phyloP scores from a whole-genome alignment of 2,329 filamentous ascomycete species.

The Myriosclerotinia scirpicola region DNA sequence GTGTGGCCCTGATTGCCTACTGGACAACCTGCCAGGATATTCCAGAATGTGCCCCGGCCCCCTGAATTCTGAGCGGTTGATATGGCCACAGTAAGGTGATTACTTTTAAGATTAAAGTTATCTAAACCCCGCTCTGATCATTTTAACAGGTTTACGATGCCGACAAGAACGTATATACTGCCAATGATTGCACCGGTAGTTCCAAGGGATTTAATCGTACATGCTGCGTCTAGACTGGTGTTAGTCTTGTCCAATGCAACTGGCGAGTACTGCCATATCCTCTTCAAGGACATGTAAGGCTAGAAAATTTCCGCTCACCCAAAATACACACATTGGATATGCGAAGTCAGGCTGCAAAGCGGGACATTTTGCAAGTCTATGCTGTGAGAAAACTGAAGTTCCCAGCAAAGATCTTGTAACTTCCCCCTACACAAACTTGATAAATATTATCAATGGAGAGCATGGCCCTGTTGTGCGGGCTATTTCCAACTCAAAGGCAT shows the following conservation, averaged over 20 bases:
- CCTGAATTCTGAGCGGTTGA: neutral
- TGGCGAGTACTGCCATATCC: neutral
- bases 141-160: constrained; percentile 1
- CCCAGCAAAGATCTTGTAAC: neutral
- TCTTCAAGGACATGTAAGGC: neutral
- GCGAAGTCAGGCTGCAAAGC: neutral
- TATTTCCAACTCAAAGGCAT: neutral
- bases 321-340: constrained; percentile 4
- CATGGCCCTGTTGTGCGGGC: neutral
- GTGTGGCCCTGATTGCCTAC: neutral
- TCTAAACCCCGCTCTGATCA: neutral
- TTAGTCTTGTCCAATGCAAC: neutral
- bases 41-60: neutral
- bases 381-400: neutral
- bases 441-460: neutral
- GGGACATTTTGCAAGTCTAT: neutral
- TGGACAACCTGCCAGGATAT: neutral
- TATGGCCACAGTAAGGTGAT: constrained; percentile 1
- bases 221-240: neutral
- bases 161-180: neutral
- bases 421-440: constrained; percentile 1
- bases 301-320: neutral
- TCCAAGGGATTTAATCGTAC: neutral
- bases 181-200: neutral
- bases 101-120: neutral